Base-by-base conservation (phyloP, 352 stramenopile genomes). In the Pythium scleroteichum region DNA sequence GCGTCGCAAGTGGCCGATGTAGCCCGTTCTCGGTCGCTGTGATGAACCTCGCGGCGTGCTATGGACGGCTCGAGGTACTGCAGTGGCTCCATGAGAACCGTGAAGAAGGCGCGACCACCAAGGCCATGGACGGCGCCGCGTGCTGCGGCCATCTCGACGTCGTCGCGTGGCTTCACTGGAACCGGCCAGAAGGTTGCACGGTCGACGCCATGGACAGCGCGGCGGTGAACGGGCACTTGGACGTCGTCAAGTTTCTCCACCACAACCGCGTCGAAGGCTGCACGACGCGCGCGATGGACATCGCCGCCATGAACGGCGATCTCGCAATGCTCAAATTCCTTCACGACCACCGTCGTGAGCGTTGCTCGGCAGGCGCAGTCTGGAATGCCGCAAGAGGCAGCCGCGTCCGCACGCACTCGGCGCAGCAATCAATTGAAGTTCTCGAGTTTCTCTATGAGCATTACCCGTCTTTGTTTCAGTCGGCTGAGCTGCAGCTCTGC, bases 111-210 rank as follows among this genome's bases (percentile, higher is more conserved):
- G 62, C 53, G 40, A 74, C 69, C 17, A 71, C 65, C 53, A 66
- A 70, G 26, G 67, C 71, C 14, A 74, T 82, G 60, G 71, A 82
- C 55, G 51, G 55, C n/a, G 73, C 73, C 3, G 73, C 73, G 3
- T 50, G 52, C 3, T 58, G 62, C 17, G 74, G 74, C 9, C 69
- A 82, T 24, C 35, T 78, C 24, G 39, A 64, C 53, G 57, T 81
- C 22, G 68, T 82, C 2, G 33, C 67, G 40, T 82, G 62, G 52
- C 51, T 66, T 0, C 50, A 61, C 42, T 22, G n/a, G 6, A 32
- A 61, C 20, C 59, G 59, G 9, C 8, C 12, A 7, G 58, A 65
- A 48, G 58, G 58, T 6, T 66, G 59, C 50, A 61, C 59, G 9
- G 16, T 32, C 5, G 38, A 46, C 26, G 53, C 60, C 1, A 52